These are phyloP conservation scores for Neurospora pannonica DNA, from an alignment of 495 filamentous ascomycete species.

Conservation along the genomic window DNA sequence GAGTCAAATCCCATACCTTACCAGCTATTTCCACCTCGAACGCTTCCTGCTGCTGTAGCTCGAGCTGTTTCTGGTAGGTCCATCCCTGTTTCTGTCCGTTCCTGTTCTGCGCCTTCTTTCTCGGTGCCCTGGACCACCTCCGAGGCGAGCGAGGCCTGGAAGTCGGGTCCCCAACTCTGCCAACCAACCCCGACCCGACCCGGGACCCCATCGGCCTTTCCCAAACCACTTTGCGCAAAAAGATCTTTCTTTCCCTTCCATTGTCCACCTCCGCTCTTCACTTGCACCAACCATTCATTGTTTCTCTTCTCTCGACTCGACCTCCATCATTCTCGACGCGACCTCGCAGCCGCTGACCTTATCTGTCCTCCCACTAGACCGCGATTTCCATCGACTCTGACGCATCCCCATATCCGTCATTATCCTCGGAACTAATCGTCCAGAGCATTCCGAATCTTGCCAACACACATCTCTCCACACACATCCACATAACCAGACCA, in stretches of 20 bases:
- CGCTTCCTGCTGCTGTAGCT: not conserved
- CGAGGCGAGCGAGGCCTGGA: not conserved
- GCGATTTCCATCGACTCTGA: not conserved
- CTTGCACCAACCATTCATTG: not conserved
- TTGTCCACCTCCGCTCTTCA: not conserved
- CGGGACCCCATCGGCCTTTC: not conserved
- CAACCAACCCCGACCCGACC: not conserved
- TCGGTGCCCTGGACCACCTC: not conserved
- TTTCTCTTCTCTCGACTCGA: not conserved
- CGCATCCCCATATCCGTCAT: not conserved
- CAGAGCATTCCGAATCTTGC: not conserved
- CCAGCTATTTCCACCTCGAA: not conserved
- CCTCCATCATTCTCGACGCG: not conserved
- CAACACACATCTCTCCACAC: conserved; percentile 2
- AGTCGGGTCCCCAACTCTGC: not conserved
- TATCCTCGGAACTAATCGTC: not conserved
- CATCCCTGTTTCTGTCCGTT: not conserved
- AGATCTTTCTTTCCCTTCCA: not conserved
- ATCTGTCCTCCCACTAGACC: not conserved
- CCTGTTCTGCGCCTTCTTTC: not conserved
- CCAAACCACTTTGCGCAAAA: not conserved
- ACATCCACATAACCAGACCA: conserved; percentile 1
- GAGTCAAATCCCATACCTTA: not conserved
- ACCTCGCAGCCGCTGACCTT: not conserved
- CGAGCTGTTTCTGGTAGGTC: not conserved